Base-by-base conservation (phyloP, 345 rosid genomes). In the Eutrema yunnanense region DNA sequence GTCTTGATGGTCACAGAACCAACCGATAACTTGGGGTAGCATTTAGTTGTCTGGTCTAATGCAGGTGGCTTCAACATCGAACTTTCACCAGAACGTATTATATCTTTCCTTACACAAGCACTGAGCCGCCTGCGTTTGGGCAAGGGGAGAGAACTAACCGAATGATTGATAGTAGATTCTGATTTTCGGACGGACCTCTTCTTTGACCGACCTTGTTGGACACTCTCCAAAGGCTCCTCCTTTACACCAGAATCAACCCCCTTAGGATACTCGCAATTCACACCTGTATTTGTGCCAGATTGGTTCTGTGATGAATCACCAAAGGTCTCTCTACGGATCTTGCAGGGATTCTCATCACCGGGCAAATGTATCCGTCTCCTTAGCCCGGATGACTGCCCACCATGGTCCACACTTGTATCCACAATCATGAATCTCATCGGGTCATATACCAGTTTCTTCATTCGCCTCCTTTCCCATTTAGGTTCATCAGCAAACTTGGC, bases 71-170 rank as follows among this genome's bases (percentile, higher is more conserved):
- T 82, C 8, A 6, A 64, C 40, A 77, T 22, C 13, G 67, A 49
- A 29, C 64, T 78, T 55, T 79, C 79, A 7, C 52, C 36, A 26
- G 61, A 76, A 52, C 62, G 74, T 57, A 61, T 71, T 47, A 64
- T 69, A 66, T 85, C 96, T 51, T 81, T 56, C 74, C 65, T 83
- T 11, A 74, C 71, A 76, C 90, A 83, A 49, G 81, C 78, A 48
- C 82, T 79, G 76, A 89, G 81, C 72, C 85, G 83, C 62, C 81
- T 72, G 10, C 79, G 80, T 74, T 87, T 87, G 9, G 57, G 46
- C 4, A 73, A 49, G 46, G 81, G 86, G 43, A 67, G 81, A 26
- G 73, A 76, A 78, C 73, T 62, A 78, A 69, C 63, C 5, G 82
- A 70, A 50, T 73, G 79, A 43, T 44, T 29, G 19, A 64, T 70